Evolutionary conservation across 2,329 filamentous ascomycete species (phyloP).

Genomic region (Paradendryphiella salina): DNA sequence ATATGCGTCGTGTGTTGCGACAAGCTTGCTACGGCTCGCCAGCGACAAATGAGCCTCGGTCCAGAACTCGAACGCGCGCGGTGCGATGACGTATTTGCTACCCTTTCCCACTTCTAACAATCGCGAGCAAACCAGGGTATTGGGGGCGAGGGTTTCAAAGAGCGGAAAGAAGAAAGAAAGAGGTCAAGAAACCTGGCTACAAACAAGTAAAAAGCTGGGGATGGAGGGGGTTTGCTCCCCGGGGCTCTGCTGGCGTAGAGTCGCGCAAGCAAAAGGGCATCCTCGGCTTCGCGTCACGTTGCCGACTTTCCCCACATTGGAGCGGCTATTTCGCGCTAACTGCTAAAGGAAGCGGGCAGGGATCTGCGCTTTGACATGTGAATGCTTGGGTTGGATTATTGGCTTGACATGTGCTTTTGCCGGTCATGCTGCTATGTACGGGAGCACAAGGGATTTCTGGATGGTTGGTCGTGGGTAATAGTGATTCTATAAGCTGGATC

Average conservation of each 20-base stretch:
- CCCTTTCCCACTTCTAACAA: not conserved
- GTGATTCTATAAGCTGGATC: slow-evolving; percentile 5
- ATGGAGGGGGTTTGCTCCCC: too few relatives aligned
- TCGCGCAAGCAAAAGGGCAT: slow-evolving; percentile 18
- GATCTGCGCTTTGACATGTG: slow-evolving; percentile 33
- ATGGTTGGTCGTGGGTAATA: not conserved
- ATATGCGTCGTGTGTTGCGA: slow-evolving; percentile 7
- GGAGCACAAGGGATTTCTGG: not conserved
- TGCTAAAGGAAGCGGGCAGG: slow-evolving; percentile 16
- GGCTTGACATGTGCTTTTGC: slow-evolving; percentile 23
- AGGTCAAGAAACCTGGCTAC: too few relatives aligned
- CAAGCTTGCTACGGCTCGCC: slow-evolving; percentile 7
- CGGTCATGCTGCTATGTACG: not conserved
- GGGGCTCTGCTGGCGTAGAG: not conserved
- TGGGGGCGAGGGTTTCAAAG: not conserved
- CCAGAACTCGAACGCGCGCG: slow-evolving; percentile 9
- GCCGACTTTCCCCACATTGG: slow-evolving; percentile 40
- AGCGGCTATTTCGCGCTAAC: slow-evolving; percentile 19
- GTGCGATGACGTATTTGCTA: slow-evolving; percentile 24
- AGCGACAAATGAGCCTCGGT: slow-evolving; percentile 31
- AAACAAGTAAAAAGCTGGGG: too few relatives aligned
- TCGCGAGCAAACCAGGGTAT: too few relatives aligned
- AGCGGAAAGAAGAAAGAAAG: not conserved
- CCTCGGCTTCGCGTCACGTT: slow-evolving; percentile 44
- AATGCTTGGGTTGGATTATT: slow-evolving; percentile 15